Percentiles rank a stretch among this genome's conserved stretches.
These are phyloP conservation scores for Epichloe glyceriae DNA, from an alignment of 2,329 filamentous ascomycete species.

Conservation along the genomic window DNA sequence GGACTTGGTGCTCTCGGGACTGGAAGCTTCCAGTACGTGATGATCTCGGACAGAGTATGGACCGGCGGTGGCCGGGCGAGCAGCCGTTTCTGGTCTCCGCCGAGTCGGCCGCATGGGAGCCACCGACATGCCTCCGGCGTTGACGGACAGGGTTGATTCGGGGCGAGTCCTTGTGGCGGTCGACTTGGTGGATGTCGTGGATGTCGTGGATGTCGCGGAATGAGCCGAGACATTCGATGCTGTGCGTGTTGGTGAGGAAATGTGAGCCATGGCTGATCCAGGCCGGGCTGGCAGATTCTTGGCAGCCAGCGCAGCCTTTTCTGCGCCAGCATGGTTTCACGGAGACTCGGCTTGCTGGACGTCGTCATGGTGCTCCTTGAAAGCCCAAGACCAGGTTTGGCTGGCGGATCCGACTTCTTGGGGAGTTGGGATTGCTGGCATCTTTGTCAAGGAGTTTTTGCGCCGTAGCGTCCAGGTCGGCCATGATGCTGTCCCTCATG, in stretches of 20 bases:
- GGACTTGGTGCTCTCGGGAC: conserved; percentile 32
- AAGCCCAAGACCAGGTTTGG: conserved; percentile 44
- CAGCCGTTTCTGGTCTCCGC: conserved; percentile 42
- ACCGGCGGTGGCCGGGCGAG: conserved; percentile 50
- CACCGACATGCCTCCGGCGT: conserved; percentile 46
- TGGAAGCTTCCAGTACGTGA: conserved; percentile 21
- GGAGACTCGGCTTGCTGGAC: conserved; percentile 51
- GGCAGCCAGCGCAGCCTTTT: conserved; percentile 47
- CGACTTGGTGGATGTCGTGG: conserved; percentile 18
- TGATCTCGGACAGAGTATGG: conserved; percentile 51
- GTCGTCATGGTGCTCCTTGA: conserved; percentile 49
- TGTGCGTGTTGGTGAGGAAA: conserved; percentile 35
- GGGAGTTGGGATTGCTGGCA: conserved; percentile 64
- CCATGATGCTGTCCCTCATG: conserved; percentile 51
- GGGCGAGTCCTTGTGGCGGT: conserved; percentile 26
- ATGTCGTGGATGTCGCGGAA: not conserved
- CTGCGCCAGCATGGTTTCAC: conserved; percentile 74
- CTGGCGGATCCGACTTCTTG: conserved; percentile 33
- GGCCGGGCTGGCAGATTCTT: conserved; percentile 41
- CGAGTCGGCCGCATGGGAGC: conserved; percentile 50
- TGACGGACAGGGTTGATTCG: conserved; percentile 30
- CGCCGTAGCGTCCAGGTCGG: conserved; percentile 62
- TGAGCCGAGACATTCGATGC: conserved; percentile 24
- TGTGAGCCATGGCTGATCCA: conserved; percentile 50
- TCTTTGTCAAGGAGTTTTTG: conserved; percentile 74